phyloP scores from a whole-genome alignment of 1,139 yeast species.

The Yamadazyma atlantica region DNA sequence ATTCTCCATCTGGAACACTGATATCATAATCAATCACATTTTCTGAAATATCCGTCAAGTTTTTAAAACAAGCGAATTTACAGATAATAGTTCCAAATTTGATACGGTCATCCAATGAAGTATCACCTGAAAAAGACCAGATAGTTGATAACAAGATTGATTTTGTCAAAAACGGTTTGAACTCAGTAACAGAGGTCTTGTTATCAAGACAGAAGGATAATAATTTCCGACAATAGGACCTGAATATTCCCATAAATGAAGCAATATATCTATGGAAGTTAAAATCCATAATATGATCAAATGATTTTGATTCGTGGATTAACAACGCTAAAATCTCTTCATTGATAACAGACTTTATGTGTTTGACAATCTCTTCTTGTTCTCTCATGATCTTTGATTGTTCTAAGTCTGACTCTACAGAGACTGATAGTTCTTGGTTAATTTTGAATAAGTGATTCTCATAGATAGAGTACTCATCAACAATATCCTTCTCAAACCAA shows the following conservation, averaged over 20 bases:
- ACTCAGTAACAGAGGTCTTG: slow-evolving; percentile 2
- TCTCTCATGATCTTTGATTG: slow-evolving; percentile 2
- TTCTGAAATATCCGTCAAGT: slow-evolving; percentile 11
- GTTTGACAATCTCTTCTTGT: slow-evolving; percentile 4
- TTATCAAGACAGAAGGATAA: slow-evolving; percentile 14
- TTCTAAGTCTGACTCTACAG: slow-evolving; percentile 5
- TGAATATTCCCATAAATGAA: slow-evolving; percentile 32
- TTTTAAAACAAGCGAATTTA: slow-evolving; percentile 16
- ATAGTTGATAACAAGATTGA: slow-evolving; percentile 45
- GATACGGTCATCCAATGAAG: slow-evolving; percentile 37
- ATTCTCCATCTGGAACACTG: slow-evolving; percentile 44
- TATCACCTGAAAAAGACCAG: slow-evolving; percentile 77
- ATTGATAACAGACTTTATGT: slow-evolving; percentile 4
- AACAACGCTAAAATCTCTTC: slow-evolving; percentile 3
- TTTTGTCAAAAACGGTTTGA: slow-evolving; percentile 31
- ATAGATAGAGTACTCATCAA: slow-evolving; percentile 17
- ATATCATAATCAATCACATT: slow-evolving; percentile 42
- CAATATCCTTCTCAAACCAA: slow-evolving; percentile 51
- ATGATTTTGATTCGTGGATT: slow-evolving; percentile 2
- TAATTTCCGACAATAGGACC: slow-evolving; percentile 23
- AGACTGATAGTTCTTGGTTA: not conserved
- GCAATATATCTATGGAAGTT: slow-evolving; percentile 37
- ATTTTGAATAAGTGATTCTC: slow-evolving; percentile 13
- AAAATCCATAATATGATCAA: slow-evolving; percentile 57
- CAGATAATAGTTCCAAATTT: slow-evolving; percentile 36